phyloP scores from a whole-genome alignment of 352 stramenopile genomes.

The Phytophthora gonapodyides region DNA sequence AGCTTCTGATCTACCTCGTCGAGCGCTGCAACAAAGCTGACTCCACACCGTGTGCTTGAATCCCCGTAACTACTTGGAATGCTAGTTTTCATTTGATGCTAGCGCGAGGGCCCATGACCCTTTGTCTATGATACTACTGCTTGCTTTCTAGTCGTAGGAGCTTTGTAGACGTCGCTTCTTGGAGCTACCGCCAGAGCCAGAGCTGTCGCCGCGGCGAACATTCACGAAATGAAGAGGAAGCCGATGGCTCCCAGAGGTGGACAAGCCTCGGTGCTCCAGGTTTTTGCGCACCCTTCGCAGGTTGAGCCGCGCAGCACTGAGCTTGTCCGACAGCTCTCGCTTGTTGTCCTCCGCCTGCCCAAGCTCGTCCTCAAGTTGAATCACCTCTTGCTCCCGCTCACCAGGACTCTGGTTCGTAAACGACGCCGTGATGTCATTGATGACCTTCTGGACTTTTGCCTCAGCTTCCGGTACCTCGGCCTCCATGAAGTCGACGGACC shows the following conservation, averaged over 20 bases:
- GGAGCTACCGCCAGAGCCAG: conserved; percentile 5
- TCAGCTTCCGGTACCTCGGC: conserved; percentile 55
- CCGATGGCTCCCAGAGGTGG: conserved; percentile 15
- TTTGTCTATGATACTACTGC: conserved; percentile 16
- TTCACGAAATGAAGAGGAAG: conserved; percentile 61
- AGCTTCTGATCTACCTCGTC: conserved; percentile 62
- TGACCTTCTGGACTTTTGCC: conserved; percentile 54
- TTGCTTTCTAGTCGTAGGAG: conserved; percentile 10
- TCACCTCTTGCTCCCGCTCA: conserved; percentile 47
- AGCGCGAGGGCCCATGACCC: neutral
- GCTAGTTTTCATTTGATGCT: neutral
- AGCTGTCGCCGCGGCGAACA: conserved; percentile 17
- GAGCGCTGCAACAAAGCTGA: conserved; percentile 4
- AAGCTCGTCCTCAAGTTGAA: conserved; percentile 64
- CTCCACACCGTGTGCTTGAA: too few relatives aligned
- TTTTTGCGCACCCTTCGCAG: conserved; percentile 46
- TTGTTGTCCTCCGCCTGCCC: conserved; percentile 64
- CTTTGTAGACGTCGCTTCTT: conserved; percentile 37
- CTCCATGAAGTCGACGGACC: conserved; percentile 54
- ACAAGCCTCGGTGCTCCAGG: conserved; percentile 36
- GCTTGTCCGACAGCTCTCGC: conserved; percentile 46
- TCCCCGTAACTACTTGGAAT: neutral
- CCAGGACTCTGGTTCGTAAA: conserved; percentile 42
- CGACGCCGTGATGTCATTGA: conserved; percentile 53
- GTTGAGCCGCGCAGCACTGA: conserved; percentile 29